These are phyloP conservation scores for Pseudogymnoascus sp. DNA, from an alignment of 2,329 filamentous ascomycete genomes.

Conservation along the genomic window DNA sequence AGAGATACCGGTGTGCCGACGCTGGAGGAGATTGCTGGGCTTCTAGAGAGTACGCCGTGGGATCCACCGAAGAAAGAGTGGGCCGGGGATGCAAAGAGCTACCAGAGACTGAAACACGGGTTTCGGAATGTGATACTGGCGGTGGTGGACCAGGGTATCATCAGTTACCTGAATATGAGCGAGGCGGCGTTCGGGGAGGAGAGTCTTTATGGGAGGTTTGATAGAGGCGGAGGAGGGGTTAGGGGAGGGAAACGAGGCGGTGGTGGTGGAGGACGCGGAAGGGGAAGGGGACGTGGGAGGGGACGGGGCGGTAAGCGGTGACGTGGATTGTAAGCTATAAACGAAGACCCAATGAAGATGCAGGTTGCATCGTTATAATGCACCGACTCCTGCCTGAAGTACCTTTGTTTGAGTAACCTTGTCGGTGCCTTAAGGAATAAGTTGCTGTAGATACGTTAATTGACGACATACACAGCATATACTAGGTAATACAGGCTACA, in stretches of 20 bases:
- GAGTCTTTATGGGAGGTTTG: constrained; percentile 55
- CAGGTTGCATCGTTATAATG: neutral
- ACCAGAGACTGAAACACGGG: constrained; percentile 74
- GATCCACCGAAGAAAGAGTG: constrained; percentile 42
- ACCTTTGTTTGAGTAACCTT: neutral
- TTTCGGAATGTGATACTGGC: constrained; percentile 77
- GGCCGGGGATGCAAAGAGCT: constrained; percentile 46
- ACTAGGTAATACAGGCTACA: neutral
- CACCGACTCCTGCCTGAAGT: neutral
- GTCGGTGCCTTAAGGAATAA: neutral
- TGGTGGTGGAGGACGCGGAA: constrained; percentile 14
- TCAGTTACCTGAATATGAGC: constrained; percentile 75
- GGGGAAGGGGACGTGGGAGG: constrained; percentile 20
- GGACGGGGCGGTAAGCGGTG: constrained; percentile 36
- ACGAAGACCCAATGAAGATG: neutral
- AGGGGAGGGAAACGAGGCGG: constrained; percentile 30
- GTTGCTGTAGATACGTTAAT: neutral
- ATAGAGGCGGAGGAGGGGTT: constrained; percentile 32
- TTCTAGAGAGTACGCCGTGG: constrained; percentile 67
- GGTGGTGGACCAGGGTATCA: constrained; percentile 80
- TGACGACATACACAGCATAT: neutral
- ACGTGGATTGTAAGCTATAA: neutral
- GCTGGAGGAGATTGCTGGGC: constrained; percentile 56
- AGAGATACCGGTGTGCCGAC: constrained; percentile 63
- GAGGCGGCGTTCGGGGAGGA: constrained; percentile 76